Conservation (phyloP, 1,284 basidiomycete genomes). For the Ustilago esculenta region DNA sequence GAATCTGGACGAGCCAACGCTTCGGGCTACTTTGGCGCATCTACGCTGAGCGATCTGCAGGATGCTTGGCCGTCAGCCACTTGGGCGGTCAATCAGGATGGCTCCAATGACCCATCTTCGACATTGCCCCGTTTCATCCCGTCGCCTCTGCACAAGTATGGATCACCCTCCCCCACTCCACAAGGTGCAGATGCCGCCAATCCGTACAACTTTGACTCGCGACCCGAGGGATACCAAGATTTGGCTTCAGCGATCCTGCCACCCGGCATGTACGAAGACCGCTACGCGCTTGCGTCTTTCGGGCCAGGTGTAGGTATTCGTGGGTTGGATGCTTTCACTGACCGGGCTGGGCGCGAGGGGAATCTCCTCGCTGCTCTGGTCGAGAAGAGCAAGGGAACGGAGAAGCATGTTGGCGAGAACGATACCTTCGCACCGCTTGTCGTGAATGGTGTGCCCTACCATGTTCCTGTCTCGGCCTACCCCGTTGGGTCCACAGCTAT, state of each 20-base stretch:
- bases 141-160: constrained; percentile 38
- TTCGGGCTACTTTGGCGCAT: constrained; percentile 30
- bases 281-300: constrained; percentile 48
- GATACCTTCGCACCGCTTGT: constrained; percentile 27
- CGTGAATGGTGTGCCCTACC: constrained; percentile 55
- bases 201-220: constrained; percentile 35
- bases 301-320: constrained; percentile 56
- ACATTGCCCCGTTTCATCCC: constrained; percentile 38
- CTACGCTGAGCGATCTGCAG: constrained; percentile 42
- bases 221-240: constrained; percentile 10
- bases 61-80: constrained; percentile 43
- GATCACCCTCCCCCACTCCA: constrained; percentile 26
- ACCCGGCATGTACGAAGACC: constrained; percentile 51
- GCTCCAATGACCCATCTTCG: constrained; percentile 21
- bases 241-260: constrained; percentile 35
- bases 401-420: constrained; percentile 10
- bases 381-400: constrained; percentile 36
- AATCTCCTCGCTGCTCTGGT: constrained; percentile 24
- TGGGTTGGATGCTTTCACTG: constrained; percentile 51
- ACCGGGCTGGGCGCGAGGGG: constrained; percentile 51
- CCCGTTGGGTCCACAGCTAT: constrained; percentile 79
- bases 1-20: constrained; percentile 14
- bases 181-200: constrained; percentile 8
- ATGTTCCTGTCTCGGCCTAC: constrained; percentile 67
- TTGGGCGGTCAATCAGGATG: constrained; percentile 42